Conservation (phyloP, 2,329 filamentous ascomycete genomes). For the Exophiala sideris region DNA sequence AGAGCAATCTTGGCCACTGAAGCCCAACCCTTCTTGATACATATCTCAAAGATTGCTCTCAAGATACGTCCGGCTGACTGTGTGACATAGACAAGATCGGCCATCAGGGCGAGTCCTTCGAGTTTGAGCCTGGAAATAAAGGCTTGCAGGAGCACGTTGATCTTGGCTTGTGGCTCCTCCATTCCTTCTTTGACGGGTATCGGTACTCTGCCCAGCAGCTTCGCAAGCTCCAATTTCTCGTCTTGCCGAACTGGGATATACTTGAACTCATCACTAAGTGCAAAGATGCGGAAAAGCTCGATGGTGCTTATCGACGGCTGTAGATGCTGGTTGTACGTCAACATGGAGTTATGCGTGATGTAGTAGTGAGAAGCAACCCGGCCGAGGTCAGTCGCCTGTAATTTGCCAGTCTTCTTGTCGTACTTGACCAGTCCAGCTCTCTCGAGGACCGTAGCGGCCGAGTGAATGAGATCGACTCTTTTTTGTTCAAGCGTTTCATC, state of each 20-base stretch:
- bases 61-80: constrained; percentile 96
- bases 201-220: constrained; percentile 82
- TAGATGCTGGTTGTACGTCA: constrained; percentile 92
- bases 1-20: constrained; percentile 88
- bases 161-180: constrained; percentile 94
- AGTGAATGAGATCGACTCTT: constrained; percentile 94
- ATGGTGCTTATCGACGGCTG: constrained; percentile 90
- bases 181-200: constrained; percentile 97
- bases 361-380: constrained; percentile 98
- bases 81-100: constrained; percentile 97
- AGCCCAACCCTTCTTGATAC: constrained; percentile 95
- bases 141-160: constrained; percentile 93
- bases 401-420: constrained; percentile 83
- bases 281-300: constrained; percentile 94
- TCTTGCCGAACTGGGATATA: constrained; percentile 97
- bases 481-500: constrained; percentile 92
- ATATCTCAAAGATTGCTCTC: constrained; percentile 92
- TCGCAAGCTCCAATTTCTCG: constrained; percentile 93
- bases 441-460: constrained; percentile 80
- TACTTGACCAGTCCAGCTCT: constrained; percentile 90
- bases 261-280: constrained; percentile 96
- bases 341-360: constrained; percentile 93
- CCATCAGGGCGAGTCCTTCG: constrained; percentile 92
- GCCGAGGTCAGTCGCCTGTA: constrained; percentile 90
- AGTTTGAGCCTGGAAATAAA: constrained; percentile 94